Base-by-base conservation (phyloP, 1,139 yeast genomes). In the Pichia sp. region DNA sequence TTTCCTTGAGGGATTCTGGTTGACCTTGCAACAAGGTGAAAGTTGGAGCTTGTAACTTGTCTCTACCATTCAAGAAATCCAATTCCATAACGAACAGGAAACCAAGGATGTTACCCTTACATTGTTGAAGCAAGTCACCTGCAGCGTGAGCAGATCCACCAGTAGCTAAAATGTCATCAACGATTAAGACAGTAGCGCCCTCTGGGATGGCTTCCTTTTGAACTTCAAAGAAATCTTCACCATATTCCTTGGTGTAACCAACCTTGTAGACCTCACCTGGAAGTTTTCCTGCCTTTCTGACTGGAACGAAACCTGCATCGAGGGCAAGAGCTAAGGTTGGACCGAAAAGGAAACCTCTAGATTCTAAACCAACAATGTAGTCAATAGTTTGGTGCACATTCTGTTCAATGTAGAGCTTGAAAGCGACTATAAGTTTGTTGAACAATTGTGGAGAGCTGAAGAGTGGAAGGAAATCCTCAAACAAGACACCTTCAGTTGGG, bases 101-200 rank as follows among this genome's bases (percentile, higher is more conserved):
- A 63, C 87, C 94, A 31, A 79, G 60, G 39, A 88, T 72, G 40
- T 80, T 72, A 41, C 79, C 95, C 37, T 79, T 80, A 44, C 56
- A 53, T 62, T 74, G 65, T 54, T 63, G 62, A 37, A 86, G 83
- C 49, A 93, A 72, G 53, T 84, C 81, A 40, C 95, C 97, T 30
- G 97, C 98, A 43, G 94, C 96, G 42, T 64, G 66, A 16, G 98
- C 98, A 55, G 94, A 81, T 29, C 98, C 98, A 49, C 97, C 98
- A 30, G 98, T 91, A 33, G 98, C 98, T 60, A 93, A 82, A 52
- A 91, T 87, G 58, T 91, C 99, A 59, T 91, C 98, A 24, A 91
- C 94, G 48, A 91, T 72, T 30, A 91, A 68, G 24, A 91, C 93
- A 42, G 70, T 82, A 36, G 94, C 72, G 27, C 91, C 94, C 42